Evolutionary conservation across 1,139 yeast genomes (phyloP), one percentile per base, ranked within the genome.

Genomic region (Suhomyces wounanorum): DNA sequence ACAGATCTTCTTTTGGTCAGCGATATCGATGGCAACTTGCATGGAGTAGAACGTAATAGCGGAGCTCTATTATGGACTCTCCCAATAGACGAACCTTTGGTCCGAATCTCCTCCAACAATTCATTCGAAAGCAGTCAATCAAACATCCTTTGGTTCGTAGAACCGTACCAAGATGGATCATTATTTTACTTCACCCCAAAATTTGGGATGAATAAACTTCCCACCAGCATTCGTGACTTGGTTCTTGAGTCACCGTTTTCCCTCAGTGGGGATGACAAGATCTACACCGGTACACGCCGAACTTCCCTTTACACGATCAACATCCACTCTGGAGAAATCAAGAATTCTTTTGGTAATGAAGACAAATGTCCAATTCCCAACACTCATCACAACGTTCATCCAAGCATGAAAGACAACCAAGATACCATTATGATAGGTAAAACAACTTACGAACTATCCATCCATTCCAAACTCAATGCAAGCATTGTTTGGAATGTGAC

Each of bases 11-110:
- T 91, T 2, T 68, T 92, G 16, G 83, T 89, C 0, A 84, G 96
- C 26, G 96, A 94, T 59, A 81, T 92, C 2, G 97, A 94, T 61
- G 99, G 99, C 1, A 85, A 88, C 28, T 67, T 94, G 17, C 95
- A 90, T 64, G 97, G 95, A 0, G 68, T 94, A 13, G 85, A 87
- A 57, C 75, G 99, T 54, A 76, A 81, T 51, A 83, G 88, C 0
- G 99, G 99, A 0, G 81, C 83, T 39, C 69, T 86, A 17, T 63
- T 87, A 16, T 94, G 99, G 99, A 80, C 91, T 0, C 69, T 92
- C 11, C 82, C 79, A 1, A 76, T 81, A 3, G 77, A 74, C 36
- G 78, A 73, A 23, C 82, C 86, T 0, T 62, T 81, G 43, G 83
- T 82, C 11, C 78, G 55, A 70, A 84, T 57, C 66, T 78, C 64